Conservation (phyloP, 2,329 filamentous ascomycete genomes). For the Fusarium goolgardi region DNA sequence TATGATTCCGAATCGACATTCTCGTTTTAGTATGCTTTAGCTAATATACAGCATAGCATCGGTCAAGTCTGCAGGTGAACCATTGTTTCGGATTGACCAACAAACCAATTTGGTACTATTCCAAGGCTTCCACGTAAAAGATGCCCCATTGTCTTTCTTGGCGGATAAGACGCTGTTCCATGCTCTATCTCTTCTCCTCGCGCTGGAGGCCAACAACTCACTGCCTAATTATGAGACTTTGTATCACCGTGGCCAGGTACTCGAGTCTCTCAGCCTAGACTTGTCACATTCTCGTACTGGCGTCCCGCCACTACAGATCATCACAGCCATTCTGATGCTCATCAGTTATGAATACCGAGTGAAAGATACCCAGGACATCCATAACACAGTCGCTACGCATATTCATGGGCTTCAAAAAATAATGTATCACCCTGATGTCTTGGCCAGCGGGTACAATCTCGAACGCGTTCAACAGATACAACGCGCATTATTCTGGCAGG, state of each 20-base stretch:
- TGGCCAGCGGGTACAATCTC: neutral
- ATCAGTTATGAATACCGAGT: slow-evolving; percentile 22
- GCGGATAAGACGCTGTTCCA: slow-evolving; percentile 1
- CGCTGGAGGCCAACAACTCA: neutral
- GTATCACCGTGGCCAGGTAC: slow-evolving; percentile 8
- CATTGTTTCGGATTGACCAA: slow-evolving; percentile 10
- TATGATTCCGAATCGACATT: neutral
- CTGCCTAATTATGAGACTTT: slow-evolving; percentile 1
- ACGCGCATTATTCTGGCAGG: slow-evolving; percentile 16
- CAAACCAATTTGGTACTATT: neutral
- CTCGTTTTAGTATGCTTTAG: neutral
- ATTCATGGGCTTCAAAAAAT: slow-evolving; percentile 3
- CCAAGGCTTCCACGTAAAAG: neutral
- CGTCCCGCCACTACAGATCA: neutral
- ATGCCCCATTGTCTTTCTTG: neutral
- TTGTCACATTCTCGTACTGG: neutral
- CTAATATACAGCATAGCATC: slow-evolving; percentile 1
- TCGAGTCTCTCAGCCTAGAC: neutral
- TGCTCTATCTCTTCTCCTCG: slow-evolving; percentile 7
- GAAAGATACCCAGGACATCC: neutral
- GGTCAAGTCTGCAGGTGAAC: slow-evolving; percentile 1
- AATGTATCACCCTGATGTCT: neutral
- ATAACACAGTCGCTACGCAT: neutral
- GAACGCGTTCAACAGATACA: neutral
- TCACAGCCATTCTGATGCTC: neutral